A percentile compares a stretch with the other conserved stretches of the same genome.
Evolutionary conservation across 257 asterid genomes (phyloP).

Genomic region (Nicotiana paniculata): DNA sequence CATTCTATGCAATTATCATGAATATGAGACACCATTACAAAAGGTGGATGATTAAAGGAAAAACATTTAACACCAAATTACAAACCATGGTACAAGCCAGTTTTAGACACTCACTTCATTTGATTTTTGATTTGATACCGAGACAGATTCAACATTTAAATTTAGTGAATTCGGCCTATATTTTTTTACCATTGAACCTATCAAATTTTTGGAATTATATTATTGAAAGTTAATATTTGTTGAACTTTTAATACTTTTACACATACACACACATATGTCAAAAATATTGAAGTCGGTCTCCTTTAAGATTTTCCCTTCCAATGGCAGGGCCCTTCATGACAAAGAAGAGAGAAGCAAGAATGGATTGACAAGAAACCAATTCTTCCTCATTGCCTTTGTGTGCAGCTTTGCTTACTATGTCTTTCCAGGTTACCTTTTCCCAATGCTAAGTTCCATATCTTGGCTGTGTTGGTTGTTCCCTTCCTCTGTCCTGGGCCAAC

Average conservation of each 20-base stretch:
- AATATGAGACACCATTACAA: background rate
- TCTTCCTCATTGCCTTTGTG: slow-evolving; percentile 74
- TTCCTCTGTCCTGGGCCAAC: slow-evolving; percentile 67
- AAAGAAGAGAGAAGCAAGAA: slow-evolving; percentile 67
- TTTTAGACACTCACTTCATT: background rate
- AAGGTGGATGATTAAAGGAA: background rate
- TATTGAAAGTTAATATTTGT: background rate
- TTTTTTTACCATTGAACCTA: background rate
- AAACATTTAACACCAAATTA: background rate
- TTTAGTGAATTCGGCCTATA: background rate
- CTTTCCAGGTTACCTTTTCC: slow-evolving; percentile 82
- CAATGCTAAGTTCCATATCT: slow-evolving; percentile 75
- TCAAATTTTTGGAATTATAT: background rate
- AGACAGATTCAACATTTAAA: no score
- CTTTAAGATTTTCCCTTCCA: background rate
- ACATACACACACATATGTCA: background rate
- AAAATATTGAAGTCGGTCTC: background rate
- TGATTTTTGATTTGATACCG: no score
- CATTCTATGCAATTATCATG: background rate
- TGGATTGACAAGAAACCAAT: slow-evolving; percentile 66
- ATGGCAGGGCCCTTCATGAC: slow-evolving; percentile 86
- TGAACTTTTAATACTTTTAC: background rate
- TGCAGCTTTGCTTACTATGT: slow-evolving; percentile 91
- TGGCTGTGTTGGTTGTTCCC: slow-evolving; percentile 93
- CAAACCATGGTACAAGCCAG: background rate